Conservation (phyloP, 495 filamentous ascomycete species). For the Polyplosphaeria fusca region DNA sequence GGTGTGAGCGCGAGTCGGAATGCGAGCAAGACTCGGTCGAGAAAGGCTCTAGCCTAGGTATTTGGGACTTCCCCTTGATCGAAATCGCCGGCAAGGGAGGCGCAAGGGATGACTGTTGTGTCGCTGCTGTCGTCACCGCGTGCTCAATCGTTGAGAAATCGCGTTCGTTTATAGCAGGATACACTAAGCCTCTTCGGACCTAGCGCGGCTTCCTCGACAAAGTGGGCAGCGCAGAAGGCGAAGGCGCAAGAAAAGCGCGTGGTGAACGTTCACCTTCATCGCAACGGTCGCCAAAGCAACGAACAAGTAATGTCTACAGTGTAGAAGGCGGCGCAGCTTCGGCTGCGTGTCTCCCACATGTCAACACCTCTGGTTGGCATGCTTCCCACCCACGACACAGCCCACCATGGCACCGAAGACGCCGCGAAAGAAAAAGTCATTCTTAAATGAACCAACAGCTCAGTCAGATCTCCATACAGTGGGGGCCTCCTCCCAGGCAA, state of each 20-base stretch:
- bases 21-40: not conserved
- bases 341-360: slow-evolving; percentile 40
- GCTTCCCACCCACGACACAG: slow-evolving; percentile 27
- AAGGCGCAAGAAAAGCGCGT: too few relatives aligned
- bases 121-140: not conserved
- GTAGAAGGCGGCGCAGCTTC: slow-evolving; percentile 44
- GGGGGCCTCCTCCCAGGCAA: slow-evolving; percentile 22
- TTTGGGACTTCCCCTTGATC: too few relatives aligned
- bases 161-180: not conserved
- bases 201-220: not conserved
- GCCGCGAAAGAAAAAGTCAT: slow-evolving; percentile 38
- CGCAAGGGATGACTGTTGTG: slow-evolving; percentile 7
- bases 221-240: not conserved
- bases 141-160: not conserved
- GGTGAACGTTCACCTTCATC: not conserved
- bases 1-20: not conserved
- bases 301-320: slow-evolving; percentile 29
- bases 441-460: slow-evolving; percentile 12
- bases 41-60: too few relatives aligned
- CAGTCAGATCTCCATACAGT: too few relatives aligned
- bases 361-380: slow-evolving; percentile 32
- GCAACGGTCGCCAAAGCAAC: not conserved
- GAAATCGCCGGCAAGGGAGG: too few relatives aligned
- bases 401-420: slow-evolving; percentile 41
- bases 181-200: not conserved